Evolutionary conservation across 2,329 filamentous ascomycete genomes (phyloP), one percentile per base, ranked within the genome.

Genomic region (Pseudogymnoascus sp.): DNA sequence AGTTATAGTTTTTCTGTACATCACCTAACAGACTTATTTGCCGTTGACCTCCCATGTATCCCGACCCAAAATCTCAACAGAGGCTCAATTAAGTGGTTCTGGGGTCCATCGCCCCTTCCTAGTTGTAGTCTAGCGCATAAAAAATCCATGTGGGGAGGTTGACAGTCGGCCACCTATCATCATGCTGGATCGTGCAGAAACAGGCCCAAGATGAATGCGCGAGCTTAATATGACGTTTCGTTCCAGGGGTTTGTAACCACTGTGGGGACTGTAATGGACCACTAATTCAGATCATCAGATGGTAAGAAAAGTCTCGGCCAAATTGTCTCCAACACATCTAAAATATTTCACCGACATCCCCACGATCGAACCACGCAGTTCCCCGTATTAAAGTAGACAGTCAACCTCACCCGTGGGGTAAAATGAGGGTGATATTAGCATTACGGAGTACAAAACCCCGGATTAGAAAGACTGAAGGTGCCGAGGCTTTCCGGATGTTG

Each of bases 361-460:
- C 48, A 55, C 48, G 48, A 55, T 55, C 4, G 9, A 18, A 18
- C 48, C 48, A 55, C 10, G 29, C 27, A 5, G 2, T 55, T 33
- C 27, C 48, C 48, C 48, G 48, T 55, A 55, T 55, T 48, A 12
- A 55, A 55, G 48, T 55, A 31, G 48, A 55, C 48, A 55, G 48
- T 55, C 48, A 5, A 55, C 48, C 48, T 55, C 85, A 90, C 69
- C 81, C 83, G 0, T 88, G 85, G 1, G 87, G 88, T 65, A 87
- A 91, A 10, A 68, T 91, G 52, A 86, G 88, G 66, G 86, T 21
- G 21, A 21, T 21, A 21, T 21, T 21, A 21, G 21, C 21, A 21
- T 21, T 21, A 21, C 21, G 21, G 21, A 21, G 21, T 21, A 21
- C 21, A 21, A 21, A 21, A 21, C 21, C 21, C 21, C 21, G 21